Evolutionary conservation across 192 early-diverging fungal species (phyloP), one percentile per base, ranked within the genome.

Genomic region (Coemansia sp.): DNA sequence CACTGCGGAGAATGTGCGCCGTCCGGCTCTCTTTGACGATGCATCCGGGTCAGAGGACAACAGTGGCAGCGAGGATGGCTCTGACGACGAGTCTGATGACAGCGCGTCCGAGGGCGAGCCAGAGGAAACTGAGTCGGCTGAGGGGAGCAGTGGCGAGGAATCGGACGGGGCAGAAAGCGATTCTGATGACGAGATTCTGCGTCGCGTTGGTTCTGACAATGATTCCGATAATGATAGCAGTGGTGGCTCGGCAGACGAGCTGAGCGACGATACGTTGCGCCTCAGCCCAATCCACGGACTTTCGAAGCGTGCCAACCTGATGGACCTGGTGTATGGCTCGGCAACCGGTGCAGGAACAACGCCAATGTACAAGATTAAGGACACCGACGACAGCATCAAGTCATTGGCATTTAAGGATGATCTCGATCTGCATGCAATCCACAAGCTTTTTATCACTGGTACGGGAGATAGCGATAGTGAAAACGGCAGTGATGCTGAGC

Each of bases 251-350:
- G 61, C 53, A 3, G 52, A 73, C 63, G 81, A 86, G 10, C 18
- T 13, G 31, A 59, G 57, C 45, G 60, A 63, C 15, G 28, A 40
- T 9, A 69, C 60, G 0, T 16, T 58, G 37, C 79, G 79, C 13
- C 52, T 76, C 12, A 64, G 56, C 29, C 79, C 79, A 2, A 64
- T 81, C 13, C 79, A 81, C 45, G 70, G 62, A 2, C 78, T 70
- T 30, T 29, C 53, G 52, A 83, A 75, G 67, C 89, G 93, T 20
- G 77, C 90, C 58, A 94, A 94, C 61, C 72, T 98, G 42, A 95
- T 95, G 94, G 86, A 93, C 33, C 70, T 95, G 0, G 91, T 99
- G 30, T 99, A 99, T 68, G 88, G 89, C 0, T 72, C 86, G 2
- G 84, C 90, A 23, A 43, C 68, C 20, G 79, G 77, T 13, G 68